These are phyloP conservation scores for Rosa hybrid DNA, from an alignment of 331 rosid genomes.

Conservation along the genomic window DNA sequence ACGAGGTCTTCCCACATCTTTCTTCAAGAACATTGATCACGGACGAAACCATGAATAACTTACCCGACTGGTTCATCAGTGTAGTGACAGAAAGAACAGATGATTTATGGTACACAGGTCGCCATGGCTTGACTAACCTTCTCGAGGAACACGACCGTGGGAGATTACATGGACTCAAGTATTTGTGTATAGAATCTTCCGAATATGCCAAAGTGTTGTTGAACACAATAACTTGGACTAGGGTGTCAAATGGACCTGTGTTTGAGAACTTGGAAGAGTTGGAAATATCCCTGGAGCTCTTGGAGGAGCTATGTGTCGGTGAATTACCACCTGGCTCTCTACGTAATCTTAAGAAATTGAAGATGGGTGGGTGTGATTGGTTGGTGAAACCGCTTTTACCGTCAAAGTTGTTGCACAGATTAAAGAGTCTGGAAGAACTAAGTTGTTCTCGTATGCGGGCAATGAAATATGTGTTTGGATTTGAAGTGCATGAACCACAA, in stretches of 20 bases:
- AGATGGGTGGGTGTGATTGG: fast-evolving
- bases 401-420: neutral
- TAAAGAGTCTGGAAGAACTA: neutral
- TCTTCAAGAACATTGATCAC: too few relatives aligned
- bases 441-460: neutral
- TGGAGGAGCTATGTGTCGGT: neutral
- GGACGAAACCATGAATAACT: neutral
- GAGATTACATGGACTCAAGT: neutral
- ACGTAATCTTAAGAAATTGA: conserved; percentile 6
- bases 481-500: neutral
- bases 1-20: too few relatives aligned
- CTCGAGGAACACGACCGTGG: neutral
- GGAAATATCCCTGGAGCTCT: too few relatives aligned
- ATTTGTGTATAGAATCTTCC: neutral
- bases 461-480: conserved; percentile 17
- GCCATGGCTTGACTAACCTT: neutral
- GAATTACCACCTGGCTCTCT: neutral
- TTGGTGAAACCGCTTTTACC: conserved; percentile 7
- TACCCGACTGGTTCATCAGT: conserved; percentile 7
- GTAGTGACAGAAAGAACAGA: neutral
- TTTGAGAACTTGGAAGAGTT: conserved; percentile 10
- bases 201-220: neutral
- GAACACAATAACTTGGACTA: too few relatives aligned
- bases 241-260: neutral
- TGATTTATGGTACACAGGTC: neutral